Base-by-base conservation (phyloP, 805 yeast species). In the Teunomyces barrocoloradensis region DNA sequence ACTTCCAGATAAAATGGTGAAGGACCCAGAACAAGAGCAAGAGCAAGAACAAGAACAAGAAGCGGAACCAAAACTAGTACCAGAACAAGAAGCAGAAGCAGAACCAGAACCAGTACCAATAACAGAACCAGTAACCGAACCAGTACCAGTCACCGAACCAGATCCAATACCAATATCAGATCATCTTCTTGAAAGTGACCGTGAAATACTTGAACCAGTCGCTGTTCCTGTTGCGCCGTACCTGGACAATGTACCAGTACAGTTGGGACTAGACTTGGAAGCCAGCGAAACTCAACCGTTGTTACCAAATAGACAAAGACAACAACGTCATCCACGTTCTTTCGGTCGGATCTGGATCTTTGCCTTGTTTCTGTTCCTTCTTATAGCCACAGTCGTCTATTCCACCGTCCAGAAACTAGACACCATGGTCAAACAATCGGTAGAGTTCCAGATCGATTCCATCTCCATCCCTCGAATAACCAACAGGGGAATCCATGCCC, bases 401-500 rank as follows among this genome's bases (percentile, higher is more conserved):
- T 44, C 33, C 15, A 29, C 44, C 11, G 6, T 44, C 29, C 39
- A 38, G 9, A 46, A 57, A 25, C 38, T 54, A 23, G 55, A 55
- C 30, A 41, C 37, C 5, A 42, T 59, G 6, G 40, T 58, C n/a
- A 44, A 48, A 27, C 52, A 56, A 44, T 58, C 69, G 2, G 49
- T 66, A 10, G 52, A 49, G 13, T 51, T 65, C 11, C 51, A 59
- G 20, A 34, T 67, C 1, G 57, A 64, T 23, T 54, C 59, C 15
- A 50, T 68, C 4, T 54, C 69, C 3, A 47, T 69, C 5, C 40
- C 42, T 5, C 47, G 48, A 9, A 45, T 67, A 20, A 56, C 57
- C 27, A 59, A 58, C 13, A 40, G 44, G 5, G 75, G 76, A 2
- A 39, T 68, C 5, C 54, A 60, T 18, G 53, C 66, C 17, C 66